These are phyloP conservation scores for Geosmithia morbida DNA, from an alignment of 2,329 filamentous ascomycete species.

Conservation along the genomic window DNA sequence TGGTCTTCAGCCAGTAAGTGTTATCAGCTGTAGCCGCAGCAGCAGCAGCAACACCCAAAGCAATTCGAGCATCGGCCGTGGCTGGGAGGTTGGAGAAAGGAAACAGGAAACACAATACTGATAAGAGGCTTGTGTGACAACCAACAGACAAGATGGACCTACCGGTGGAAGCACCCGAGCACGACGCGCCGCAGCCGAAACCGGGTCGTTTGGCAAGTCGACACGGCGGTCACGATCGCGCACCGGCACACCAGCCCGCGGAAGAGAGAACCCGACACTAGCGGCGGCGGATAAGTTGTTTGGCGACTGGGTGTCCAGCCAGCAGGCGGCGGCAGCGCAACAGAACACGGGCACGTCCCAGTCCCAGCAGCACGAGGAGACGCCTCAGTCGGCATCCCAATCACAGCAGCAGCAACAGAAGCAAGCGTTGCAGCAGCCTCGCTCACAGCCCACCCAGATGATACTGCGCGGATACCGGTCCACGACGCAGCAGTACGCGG, in stretches of 20 bases:
- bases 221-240: constrained; percentile 47
- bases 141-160: constrained; percentile 35
- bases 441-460: constrained; percentile 47
- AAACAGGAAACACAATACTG: background rate
- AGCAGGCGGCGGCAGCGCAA: constrained; percentile 17
- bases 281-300: constrained; percentile 49
- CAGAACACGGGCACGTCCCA: constrained; percentile 9
- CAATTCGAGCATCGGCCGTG: background rate
- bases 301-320: constrained; percentile 38
- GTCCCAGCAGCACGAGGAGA: constrained; percentile 18
- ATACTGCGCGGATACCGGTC: constrained; percentile 70
- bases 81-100: background rate
- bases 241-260: constrained; percentile 39
- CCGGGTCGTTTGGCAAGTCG: constrained; percentile 54
- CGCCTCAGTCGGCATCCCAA: constrained; percentile 10
- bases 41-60: background rate
- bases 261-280: constrained; percentile 42
- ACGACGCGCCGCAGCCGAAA: constrained; percentile 40
- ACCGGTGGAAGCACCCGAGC: constrained; percentile 27
- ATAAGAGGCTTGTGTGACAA: background rate
- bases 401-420: constrained; percentile 18
- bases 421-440: constrained; percentile 14
- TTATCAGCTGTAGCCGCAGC: background rate
- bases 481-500: constrained; percentile 61
- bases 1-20: constrained; percentile 48